These are phyloP conservation scores for Trichosanthes truncata DNA, from an alignment of 306 rosid genomes.

Conservation along the genomic window DNA sequence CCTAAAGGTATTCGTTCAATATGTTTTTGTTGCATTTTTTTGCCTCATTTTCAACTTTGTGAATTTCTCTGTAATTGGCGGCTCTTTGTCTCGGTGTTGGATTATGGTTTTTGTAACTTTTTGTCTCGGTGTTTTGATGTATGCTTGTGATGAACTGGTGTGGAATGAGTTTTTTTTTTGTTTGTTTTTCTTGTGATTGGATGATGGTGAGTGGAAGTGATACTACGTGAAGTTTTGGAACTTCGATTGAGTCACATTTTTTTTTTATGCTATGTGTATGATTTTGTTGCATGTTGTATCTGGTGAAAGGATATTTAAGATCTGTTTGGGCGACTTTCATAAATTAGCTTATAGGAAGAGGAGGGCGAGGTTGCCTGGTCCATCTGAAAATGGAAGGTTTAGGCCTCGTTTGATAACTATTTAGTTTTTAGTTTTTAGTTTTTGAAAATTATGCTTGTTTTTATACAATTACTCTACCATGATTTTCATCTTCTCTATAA, in stretches of 20 bases:
- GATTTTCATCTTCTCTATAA: too few species aligned
- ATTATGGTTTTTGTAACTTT: neutral
- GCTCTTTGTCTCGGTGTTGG: neutral
- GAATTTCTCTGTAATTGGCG: neutral
- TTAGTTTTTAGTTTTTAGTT: too few species aligned
- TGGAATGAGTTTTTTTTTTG: neutral
- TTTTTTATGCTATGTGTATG: neutral
- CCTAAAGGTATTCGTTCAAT: neutral
- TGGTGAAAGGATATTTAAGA: neutral
- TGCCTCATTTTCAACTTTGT: neutral
- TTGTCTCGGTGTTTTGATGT: neutral
- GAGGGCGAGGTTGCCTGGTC: neutral
- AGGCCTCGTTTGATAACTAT: too few species aligned
- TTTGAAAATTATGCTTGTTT: too few species aligned
- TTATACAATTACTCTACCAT: too few species aligned
- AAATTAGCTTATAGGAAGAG: neutral
- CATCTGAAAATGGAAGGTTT: neutral
- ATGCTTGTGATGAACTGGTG: neutral
- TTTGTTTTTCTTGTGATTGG: neutral
- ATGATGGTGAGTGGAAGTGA: neutral
- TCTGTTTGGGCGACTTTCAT: neutral
- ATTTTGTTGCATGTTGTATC: neutral
- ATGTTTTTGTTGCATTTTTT: neutral
- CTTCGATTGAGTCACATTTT: neutral
- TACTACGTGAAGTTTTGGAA: neutral